Percentiles rank a stretch among this genome's conserved stretches.
Evolutionary conservation across 306 rosid species (phyloP).

Genomic region (Coriaria nepalensis): DNA sequence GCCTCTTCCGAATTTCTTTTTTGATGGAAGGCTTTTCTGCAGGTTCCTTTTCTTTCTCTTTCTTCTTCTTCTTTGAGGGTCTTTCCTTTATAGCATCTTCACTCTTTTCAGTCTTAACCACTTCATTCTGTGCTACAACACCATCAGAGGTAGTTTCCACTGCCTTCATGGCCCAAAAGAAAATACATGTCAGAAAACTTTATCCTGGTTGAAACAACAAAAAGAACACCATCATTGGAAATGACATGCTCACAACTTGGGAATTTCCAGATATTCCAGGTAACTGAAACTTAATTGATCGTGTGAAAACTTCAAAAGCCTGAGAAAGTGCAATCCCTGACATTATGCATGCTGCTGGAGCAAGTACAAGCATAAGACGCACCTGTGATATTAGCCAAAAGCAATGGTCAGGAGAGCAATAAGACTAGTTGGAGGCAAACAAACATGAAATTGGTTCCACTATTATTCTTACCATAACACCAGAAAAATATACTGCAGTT

Average conservation of each 20-base stretch:
- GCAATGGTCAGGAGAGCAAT: conserved; percentile 11
- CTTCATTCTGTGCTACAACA: conserved; percentile 31
- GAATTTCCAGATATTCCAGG: conserved; percentile 36
- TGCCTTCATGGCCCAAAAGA: conserved; percentile 35
- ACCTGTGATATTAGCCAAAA: conserved; percentile 44
- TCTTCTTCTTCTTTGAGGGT: conserved; percentile 53
- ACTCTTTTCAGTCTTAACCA: conserved; percentile 47
- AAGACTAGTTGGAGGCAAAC: conserved; percentile 5
- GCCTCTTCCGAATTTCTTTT: conserved; percentile 57
- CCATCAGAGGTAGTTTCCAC: conserved; percentile 43
- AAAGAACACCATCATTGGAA: conserved; percentile 10
- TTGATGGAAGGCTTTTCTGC: conserved; percentile 64
- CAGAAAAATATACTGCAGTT: conserved; percentile 86
- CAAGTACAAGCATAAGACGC: conserved; percentile 95
- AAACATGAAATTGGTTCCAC: conserved; percentile 6
- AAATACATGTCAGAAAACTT: conserved; percentile 10
- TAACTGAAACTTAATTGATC: conserved; percentile 84
- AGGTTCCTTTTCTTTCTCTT: conserved; percentile 62
- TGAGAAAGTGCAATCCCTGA: conserved; percentile 98
- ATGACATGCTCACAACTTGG: conserved; percentile 32
- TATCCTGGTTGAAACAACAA: conserved; percentile 12
- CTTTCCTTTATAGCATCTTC: conserved; percentile 70
- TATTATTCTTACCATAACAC: conserved; percentile 80
- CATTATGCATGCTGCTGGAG: conserved; percentile 96
- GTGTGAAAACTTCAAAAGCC: conserved; percentile 87